A percentile compares a stretch with the other conserved stretches of the same genome.
Conservation (phyloP, 768 basidiomycete species). For the Amanita pseudoporphyria region DNA sequence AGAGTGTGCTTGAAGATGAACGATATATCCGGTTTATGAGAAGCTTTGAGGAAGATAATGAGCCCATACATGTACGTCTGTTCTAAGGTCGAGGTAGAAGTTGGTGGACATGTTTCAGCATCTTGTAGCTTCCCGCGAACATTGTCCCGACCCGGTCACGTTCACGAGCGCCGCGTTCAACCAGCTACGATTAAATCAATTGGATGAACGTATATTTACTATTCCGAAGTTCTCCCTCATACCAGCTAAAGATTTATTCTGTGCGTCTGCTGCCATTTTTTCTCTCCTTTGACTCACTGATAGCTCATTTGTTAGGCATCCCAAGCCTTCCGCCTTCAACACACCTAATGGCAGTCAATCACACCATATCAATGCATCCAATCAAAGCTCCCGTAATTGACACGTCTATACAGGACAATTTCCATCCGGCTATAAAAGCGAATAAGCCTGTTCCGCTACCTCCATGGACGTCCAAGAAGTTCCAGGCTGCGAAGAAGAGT, state of each 20-base stretch:
- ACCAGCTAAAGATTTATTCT: constrained; percentile 28
- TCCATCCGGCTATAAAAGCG: constrained; percentile 26
- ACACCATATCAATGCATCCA: constrained; percentile 38
- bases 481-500: constrained; percentile 26
- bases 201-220: constrained; percentile 69
- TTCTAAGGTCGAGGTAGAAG: neutral
- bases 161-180: constrained; percentile 68
- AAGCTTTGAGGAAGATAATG: constrained; percentile 40
- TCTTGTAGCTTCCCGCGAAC: constrained; percentile 55
- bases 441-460: constrained; percentile 20
- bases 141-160: constrained; percentile 54
- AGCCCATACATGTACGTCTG: constrained; percentile 32
- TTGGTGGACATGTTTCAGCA: constrained; percentile 40
- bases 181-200: constrained; percentile 59
- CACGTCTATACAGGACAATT: constrained; percentile 24
- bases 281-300: neutral
- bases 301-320: constrained; percentile 20
- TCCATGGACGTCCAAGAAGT: constrained; percentile 25
- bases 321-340: constrained; percentile 39
- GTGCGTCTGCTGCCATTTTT: constrained; percentile 16
- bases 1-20: constrained; percentile 58
- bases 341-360: constrained; percentile 30
- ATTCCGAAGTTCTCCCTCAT: constrained; percentile 44
- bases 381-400: constrained; percentile 29
- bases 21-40: constrained; percentile 68